phyloP scores from a whole-genome alignment of 2,329 filamentous ascomycete species.

The Pseudocercospora pini-densiflorae region DNA sequence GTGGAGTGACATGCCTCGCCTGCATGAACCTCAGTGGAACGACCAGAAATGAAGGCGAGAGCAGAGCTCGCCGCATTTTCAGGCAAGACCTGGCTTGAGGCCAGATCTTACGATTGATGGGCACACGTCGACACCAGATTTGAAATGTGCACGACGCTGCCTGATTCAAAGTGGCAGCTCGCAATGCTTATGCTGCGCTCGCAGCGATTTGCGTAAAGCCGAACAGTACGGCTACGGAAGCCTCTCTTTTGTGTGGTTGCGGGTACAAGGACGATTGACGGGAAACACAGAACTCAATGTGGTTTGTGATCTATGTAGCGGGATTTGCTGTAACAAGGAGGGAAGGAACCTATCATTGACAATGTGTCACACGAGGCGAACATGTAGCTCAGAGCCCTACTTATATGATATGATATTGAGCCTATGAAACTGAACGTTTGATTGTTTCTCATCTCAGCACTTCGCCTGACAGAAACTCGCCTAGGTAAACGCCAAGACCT shows the following conservation, averaged over 20 bases:
- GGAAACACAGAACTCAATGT: neutral
- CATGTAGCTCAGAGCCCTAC: neutral
- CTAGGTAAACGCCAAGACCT: neutral
- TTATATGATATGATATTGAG: too few species aligned
- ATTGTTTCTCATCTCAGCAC: too few species aligned
- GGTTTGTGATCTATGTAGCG: neutral
- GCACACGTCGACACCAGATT: neutral
- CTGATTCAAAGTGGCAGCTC: neutral
- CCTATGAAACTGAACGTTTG: too few species aligned
- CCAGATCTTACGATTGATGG: neutral
- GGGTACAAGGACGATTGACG: neutral
- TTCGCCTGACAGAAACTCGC: too few species aligned
- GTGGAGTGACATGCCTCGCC: neutral
- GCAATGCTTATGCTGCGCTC: neutral
- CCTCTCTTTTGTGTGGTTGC: neutral
- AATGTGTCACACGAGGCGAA: neutral
- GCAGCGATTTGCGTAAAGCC: neutral
- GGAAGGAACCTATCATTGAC: neutral
- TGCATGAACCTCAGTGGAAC: neutral
- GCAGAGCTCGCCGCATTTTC: neutral
- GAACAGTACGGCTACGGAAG: neutral
- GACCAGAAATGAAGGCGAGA: neutral
- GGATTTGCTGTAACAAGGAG: neutral
- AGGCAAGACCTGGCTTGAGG: neutral
- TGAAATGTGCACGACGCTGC: neutral